Percentiles rank a stretch among this genome's conserved stretches.
Evolutionary conservation across 2,329 filamentous ascomycete genomes (phyloP).

Genomic region (Diaporthe vexans): DNA sequence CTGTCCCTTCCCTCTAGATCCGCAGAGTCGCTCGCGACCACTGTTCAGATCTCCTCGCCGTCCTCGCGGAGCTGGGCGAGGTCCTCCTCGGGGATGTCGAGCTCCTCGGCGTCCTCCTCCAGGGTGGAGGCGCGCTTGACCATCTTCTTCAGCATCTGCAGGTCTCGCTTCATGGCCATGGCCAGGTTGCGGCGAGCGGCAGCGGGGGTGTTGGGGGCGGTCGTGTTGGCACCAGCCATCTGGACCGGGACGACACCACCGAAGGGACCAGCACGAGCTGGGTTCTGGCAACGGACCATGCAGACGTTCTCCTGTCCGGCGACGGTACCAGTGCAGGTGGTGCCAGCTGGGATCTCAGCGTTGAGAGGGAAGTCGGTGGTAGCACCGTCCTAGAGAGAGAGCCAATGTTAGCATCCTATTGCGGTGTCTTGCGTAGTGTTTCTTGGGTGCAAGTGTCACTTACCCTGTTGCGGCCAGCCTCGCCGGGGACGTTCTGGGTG

Average conservation of each 20-base stretch:
- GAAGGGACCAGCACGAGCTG: constrained; percentile 72
- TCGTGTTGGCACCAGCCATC: constrained; percentile 43
- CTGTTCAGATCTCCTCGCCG: constrained; percentile 44
- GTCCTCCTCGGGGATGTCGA: constrained; percentile 41
- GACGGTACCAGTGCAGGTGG: constrained; percentile 71
- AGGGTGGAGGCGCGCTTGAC: constrained; percentile 43
- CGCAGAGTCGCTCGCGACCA: constrained; percentile 9
- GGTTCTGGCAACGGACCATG: constrained; percentile 74
- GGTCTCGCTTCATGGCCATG: constrained; percentile 47
- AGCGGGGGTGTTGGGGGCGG: constrained; percentile 41
- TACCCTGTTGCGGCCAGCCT: constrained; percentile 62
- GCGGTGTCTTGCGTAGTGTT: not conserved
- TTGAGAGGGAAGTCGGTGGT: constrained; percentile 64
- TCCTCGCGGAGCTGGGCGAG: constrained; percentile 44
- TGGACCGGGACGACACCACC: constrained; percentile 60
- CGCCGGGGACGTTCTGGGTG: constrained; percentile 65
- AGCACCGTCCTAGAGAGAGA: constrained; percentile 52
- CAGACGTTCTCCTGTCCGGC: constrained; percentile 72
- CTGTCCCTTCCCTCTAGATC: not conserved
- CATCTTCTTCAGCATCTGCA: constrained; percentile 42
- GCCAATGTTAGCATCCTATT: constrained; percentile 8
- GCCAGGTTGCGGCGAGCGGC: constrained; percentile 47
- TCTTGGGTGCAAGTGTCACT: constrained; percentile 36
- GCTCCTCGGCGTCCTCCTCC: constrained; percentile 32
- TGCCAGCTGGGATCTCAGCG: constrained; percentile 67